Conservation (phyloP, 176 grass and related monocot genomes). For the Raddia guianensis region DNA sequence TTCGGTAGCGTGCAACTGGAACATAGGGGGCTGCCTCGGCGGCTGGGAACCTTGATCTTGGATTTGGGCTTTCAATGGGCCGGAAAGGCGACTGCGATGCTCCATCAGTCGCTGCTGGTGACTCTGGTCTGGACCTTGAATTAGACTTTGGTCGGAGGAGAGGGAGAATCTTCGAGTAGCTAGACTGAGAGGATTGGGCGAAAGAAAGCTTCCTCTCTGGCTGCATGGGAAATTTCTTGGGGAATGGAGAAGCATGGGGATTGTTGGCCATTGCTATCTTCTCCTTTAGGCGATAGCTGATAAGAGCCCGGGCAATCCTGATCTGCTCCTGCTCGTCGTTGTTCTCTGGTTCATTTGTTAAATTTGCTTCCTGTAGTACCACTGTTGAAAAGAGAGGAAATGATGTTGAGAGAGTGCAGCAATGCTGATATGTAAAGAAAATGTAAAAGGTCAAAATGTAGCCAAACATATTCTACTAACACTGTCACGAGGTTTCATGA, state of each 20-base stretch:
- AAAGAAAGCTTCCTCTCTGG: constrained; percentile 62
- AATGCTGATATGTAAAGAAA: constrained; percentile 31
- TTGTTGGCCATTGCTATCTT: constrained; percentile 92
- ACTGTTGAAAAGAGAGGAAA: constrained; percentile 55
- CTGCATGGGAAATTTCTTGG: constrained; percentile 93
- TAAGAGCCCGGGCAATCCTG: constrained; percentile 88
- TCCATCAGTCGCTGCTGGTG: constrained; percentile 49
- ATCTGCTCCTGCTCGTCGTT: constrained; percentile 98
- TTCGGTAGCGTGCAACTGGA: constrained; percentile 73
- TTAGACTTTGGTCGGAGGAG: constrained; percentile 74
- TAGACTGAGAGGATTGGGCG: constrained; percentile 59
- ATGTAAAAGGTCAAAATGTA: background rate
- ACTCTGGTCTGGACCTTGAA: constrained; percentile 65
- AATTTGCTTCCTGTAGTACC: constrained; percentile 68
- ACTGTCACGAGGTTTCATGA: background rate
- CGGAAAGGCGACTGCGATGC: constrained; percentile 32
- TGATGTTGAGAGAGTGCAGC: constrained; percentile 41
- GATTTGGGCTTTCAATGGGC: constrained; percentile 39
- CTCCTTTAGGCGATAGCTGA: constrained; percentile 91
- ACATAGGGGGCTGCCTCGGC: constrained; percentile 85
- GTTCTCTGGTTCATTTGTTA: constrained; percentile 75
- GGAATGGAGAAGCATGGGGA: constrained; percentile 81
- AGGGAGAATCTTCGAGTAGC: constrained; percentile 91
- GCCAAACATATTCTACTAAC: background rate
- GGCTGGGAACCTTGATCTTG: constrained; percentile 73